Conservation (phyloP, 495 filamentous ascomycete genomes). For the Podospora conica region DNA sequence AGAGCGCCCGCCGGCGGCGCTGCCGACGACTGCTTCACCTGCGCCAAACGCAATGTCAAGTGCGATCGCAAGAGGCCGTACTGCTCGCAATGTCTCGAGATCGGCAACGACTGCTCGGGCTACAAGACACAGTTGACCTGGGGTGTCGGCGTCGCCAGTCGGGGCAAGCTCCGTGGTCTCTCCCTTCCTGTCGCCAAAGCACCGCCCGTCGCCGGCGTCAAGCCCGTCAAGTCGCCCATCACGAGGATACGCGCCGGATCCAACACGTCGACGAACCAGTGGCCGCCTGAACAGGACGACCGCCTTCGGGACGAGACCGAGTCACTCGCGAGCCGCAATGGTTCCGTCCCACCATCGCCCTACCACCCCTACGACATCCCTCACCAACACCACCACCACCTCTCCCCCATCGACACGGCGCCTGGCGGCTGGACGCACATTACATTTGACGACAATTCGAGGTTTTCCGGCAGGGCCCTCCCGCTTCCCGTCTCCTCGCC, state of each 20-base stretch:
- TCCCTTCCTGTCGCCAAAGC: slow-evolving; percentile 77
- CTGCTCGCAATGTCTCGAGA: slow-evolving; percentile 88
- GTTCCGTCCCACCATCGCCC: slow-evolving; percentile 25
- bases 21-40: slow-evolving; percentile 93
- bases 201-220: slow-evolving; percentile 47
- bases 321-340: slow-evolving; percentile 16
- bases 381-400: slow-evolving; percentile 9
- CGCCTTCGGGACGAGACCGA: slow-evolving; percentile 29
- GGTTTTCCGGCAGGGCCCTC: slow-evolving; percentile 18
- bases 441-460: slow-evolving; percentile 23
- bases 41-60: slow-evolving; percentile 70
- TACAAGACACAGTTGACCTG: slow-evolving; percentile 98
- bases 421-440: slow-evolving; percentile 31
- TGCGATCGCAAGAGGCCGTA: slow-evolving; percentile 93
- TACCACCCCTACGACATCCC: slow-evolving; percentile 37
- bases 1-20: slow-evolving; percentile 85
- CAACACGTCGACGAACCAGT: slow-evolving; percentile 31
- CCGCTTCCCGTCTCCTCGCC: slow-evolving; percentile 26
- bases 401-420: slow-evolving; percentile 32
- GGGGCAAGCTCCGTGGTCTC: slow-evolving; percentile 87
- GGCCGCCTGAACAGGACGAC: slow-evolving; percentile 33
- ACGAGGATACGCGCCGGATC: slow-evolving; percentile 33
- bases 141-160: slow-evolving; percentile 94
- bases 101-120: slow-evolving; percentile 88
- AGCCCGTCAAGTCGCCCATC: slow-evolving; percentile 37